Percentiles rank a stretch among this genome's conserved stretches.
Evolutionary conservation across 805 yeast species (phyloP).

Genomic region (Dipodascus geniculatus): DNA sequence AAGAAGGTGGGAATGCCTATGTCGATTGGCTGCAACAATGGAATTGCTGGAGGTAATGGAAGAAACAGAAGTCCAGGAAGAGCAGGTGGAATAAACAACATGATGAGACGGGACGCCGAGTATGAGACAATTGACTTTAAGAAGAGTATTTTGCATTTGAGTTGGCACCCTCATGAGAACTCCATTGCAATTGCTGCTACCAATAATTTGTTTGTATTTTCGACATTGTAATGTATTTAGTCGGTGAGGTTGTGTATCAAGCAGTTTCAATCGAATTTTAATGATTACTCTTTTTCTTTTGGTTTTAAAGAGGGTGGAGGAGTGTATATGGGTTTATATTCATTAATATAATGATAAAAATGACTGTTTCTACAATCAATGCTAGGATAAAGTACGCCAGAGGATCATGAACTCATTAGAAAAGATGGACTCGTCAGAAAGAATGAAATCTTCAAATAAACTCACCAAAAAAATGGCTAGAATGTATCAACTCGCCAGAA

Average conservation of each 20-base stretch:
- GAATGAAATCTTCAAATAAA: too few relatives aligned
- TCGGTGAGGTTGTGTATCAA: too few relatives aligned
- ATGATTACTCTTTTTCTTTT: too few relatives aligned
- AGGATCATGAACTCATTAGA: too few relatives aligned
- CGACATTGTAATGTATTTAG: neutral
- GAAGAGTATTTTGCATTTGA: slow-evolving; percentile 84
- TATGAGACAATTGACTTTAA: slow-evolving; percentile 82
- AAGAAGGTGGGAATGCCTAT: slow-evolving; percentile 43
- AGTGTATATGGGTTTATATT: neutral
- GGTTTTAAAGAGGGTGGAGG: neutral
- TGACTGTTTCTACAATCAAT: too few relatives aligned
- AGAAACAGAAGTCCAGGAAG: slow-evolving; percentile 10
- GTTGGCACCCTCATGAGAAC: slow-evolving; percentile 98
- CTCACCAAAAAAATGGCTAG: too few relatives aligned
- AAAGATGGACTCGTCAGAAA: too few relatives aligned
- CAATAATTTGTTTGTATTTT: slow-evolving; percentile 46
- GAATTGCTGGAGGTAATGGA: slow-evolving; percentile 11
- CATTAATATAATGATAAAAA: neutral
- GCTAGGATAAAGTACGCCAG: too few relatives aligned
- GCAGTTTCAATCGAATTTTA: too few relatives aligned
- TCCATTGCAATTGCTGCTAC: slow-evolving; percentile 98
- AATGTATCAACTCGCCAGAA: too few relatives aligned
- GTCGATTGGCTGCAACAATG: slow-evolving; percentile 29
- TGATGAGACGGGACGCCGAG: slow-evolving; percentile 54
- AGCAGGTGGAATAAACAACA: slow-evolving; percentile 21